These are phyloP conservation scores for Claviceps capensis DNA, from an alignment of 2,329 filamentous ascomycete species.

Conservation along the genomic window DNA sequence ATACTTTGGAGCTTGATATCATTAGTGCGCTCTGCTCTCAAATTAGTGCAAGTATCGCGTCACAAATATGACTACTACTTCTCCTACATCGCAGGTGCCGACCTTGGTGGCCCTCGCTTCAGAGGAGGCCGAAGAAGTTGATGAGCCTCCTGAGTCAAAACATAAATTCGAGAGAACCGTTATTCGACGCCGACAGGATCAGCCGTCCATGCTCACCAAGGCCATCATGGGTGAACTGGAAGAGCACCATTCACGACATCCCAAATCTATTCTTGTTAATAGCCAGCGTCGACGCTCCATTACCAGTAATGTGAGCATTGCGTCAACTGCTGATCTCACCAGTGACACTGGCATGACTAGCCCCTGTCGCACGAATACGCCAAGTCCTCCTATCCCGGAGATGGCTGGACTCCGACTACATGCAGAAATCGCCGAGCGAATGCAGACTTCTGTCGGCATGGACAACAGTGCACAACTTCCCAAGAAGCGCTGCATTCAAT, in stretches of 20 bases:
- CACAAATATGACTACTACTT: slow-evolving; percentile 15
- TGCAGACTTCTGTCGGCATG: slow-evolving; percentile 13
- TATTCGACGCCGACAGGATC: slow-evolving; percentile 36
- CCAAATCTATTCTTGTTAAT: slow-evolving; percentile 21
- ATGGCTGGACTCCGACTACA: slow-evolving; percentile 32
- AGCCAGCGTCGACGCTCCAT: slow-evolving; percentile 46
- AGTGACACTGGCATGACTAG: slow-evolving; percentile 88
- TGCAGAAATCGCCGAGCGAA: slow-evolving; percentile 15
- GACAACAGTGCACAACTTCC: slow-evolving; percentile 28
- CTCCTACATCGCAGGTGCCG: slow-evolving; percentile 14
- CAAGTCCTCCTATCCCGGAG: slow-evolving; percentile 69
- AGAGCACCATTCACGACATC: slow-evolving; percentile 31
- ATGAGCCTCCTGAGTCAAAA: slow-evolving; percentile 69
- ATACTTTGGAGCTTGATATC: neutral
- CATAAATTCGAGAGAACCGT: slow-evolving; percentile 32
- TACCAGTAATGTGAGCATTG: slow-evolving; percentile 65
- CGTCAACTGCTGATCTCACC: slow-evolving; percentile 83
- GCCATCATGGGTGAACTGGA: slow-evolving; percentile 60
- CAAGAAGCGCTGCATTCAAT: slow-evolving; percentile 83
- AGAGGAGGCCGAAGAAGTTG: slow-evolving; percentile 61
- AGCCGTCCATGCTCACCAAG: slow-evolving; percentile 75
- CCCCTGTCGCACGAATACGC: slow-evolving; percentile 73
- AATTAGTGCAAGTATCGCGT: neutral
- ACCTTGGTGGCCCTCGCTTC: slow-evolving; percentile 25
- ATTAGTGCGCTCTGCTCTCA: neutral